Evolutionary conservation across 345 rosid genomes (phyloP), one percentile per base, ranked within the genome.

Genomic region (Salix brachista): DNA sequence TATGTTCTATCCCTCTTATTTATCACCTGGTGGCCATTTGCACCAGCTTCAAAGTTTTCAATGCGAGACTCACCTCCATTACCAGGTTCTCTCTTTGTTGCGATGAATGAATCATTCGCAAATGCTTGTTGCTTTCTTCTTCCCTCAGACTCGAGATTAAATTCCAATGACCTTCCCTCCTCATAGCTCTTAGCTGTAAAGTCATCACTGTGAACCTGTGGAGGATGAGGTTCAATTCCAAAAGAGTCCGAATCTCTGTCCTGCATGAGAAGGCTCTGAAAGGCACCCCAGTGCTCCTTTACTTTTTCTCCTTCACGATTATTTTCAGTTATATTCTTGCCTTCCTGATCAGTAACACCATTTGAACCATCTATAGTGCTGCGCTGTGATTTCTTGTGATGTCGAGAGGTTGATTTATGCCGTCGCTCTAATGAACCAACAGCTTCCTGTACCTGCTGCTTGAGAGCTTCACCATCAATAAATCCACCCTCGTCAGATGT

Each of bases 391-490:
- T 90, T 91, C 85, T 86, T 91, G 44, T 58, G 87, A 61, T 81
- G 86, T 25, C 81, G 87, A 12, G 91, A 83, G 72, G 84, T 52
- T 72, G 97, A 88, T 78, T 88, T 92, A 72, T 90, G 89, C 14
- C 75, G 87, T 86, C 79, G 90, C 81, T 74, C 93, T 76, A 96
- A 77, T 42, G 98, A 88, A 69, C 94, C 94, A 73, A 90, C 93
- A 23, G 96, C 99, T 80, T 90, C 94, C 78, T 90, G 92, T 69
- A 95, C 97, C 78, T 87, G 94, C 71, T 89, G 91, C 84, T 89
- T 92, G 74, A 94, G 86, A 70, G 90, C 85, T 71, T 91, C 84
- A 71, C 90, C 96, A 77, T 88, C 87, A 73, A 89, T 83, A 80
- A 83, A 86, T 42, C 84, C 95, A 65, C 84, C 93, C 64, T 88